phyloP scores from a whole-genome alignment of 257 asterid species.

The Datura wrightii region DNA sequence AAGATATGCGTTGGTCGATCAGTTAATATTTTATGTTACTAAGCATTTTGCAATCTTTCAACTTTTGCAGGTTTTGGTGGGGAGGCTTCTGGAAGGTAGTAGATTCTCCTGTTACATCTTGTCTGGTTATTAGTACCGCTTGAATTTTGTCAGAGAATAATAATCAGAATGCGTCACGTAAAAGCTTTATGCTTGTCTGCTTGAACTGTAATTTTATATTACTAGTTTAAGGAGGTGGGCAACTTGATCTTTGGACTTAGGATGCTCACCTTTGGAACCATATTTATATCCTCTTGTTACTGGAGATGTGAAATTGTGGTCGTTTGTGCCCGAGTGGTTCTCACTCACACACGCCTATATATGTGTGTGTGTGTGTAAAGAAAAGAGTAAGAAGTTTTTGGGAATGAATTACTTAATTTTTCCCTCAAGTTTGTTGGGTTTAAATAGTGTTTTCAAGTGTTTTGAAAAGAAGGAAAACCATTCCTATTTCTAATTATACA shows the following conservation, averaged over 20 bases:
- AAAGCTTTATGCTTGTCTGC: neutral
- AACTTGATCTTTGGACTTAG: neutral
- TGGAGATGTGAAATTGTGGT: neutral
- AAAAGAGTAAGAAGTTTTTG: neutral
- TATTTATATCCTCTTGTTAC: neutral
- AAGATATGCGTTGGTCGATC: neutral
- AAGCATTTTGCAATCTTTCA: slow-evolving; percentile 30
- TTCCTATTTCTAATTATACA: no score
- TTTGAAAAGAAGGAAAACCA: no score
- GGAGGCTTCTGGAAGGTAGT: slow-evolving; percentile 99
- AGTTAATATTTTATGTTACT: slow-evolving; percentile 14
- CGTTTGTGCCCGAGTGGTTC: no score
- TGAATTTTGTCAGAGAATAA: neutral
- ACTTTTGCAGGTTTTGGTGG: slow-evolving; percentile 79
- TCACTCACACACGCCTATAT: no score
- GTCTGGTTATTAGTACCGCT: neutral
- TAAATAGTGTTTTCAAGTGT: no score
- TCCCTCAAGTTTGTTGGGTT: neutral
- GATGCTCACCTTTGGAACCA: neutral
- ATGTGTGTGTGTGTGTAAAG: neutral
- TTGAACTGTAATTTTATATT: neutral
- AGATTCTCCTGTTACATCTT: slow-evolving; percentile 34
- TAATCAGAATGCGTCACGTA: slow-evolving; percentile 3
- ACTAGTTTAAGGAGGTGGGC: neutral
- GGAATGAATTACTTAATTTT: neutral